phyloP scores from a whole-genome alignment of 2,329 filamentous ascomycete genomes.

The Bipolaris bicolor region DNA sequence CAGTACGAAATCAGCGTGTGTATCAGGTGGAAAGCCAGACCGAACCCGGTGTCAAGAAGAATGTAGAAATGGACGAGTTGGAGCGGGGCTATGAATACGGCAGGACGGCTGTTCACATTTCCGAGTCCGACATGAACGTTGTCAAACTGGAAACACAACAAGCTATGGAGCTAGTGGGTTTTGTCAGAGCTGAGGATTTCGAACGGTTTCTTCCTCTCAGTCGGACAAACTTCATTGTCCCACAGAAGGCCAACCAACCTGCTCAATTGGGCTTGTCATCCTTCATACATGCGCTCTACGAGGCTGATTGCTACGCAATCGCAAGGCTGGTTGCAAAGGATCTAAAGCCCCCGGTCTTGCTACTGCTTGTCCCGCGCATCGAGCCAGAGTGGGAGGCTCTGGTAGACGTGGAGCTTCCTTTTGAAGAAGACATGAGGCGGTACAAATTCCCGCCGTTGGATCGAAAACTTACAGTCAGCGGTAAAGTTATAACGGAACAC shows the following conservation, averaged over 20 bases:
- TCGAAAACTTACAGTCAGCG: conserved; percentile 83
- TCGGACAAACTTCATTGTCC: conserved; percentile 76
- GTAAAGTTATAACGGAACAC: conserved; percentile 79
- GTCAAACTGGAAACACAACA: conserved; percentile 83
- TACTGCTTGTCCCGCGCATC: conserved; percentile 80
- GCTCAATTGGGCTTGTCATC: conserved; percentile 86
- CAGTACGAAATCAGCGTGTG: conserved; percentile 76
- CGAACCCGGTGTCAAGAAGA: conserved; percentile 77
- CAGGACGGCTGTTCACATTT: conserved; percentile 87
- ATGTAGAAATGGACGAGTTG: conserved; percentile 80
- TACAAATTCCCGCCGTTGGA: conserved; percentile 93
- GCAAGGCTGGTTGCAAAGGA: conserved; percentile 86
- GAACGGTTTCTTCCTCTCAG: conserved; percentile 87
- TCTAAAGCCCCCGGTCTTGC: conserved; percentile 74
- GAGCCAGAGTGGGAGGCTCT: conserved; percentile 82
- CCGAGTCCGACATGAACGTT: conserved; percentile 82
- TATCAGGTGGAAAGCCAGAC: conserved; percentile 81
- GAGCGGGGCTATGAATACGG: conserved; percentile 97
- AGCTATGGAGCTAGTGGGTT: conserved; percentile 82
- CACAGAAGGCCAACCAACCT: conserved; percentile 78
- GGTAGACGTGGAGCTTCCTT: conserved; percentile 88
- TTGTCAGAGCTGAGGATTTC: conserved; percentile 78
- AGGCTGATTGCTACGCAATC: conserved; percentile 84
- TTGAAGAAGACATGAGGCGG: conserved; percentile 87
- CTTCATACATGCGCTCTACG: conserved; percentile 83